Evolutionary conservation across 768 basidiomycete genomes (phyloP), one percentile per base, ranked within the genome.

Genomic region (Coprinopsis sp.): DNA sequence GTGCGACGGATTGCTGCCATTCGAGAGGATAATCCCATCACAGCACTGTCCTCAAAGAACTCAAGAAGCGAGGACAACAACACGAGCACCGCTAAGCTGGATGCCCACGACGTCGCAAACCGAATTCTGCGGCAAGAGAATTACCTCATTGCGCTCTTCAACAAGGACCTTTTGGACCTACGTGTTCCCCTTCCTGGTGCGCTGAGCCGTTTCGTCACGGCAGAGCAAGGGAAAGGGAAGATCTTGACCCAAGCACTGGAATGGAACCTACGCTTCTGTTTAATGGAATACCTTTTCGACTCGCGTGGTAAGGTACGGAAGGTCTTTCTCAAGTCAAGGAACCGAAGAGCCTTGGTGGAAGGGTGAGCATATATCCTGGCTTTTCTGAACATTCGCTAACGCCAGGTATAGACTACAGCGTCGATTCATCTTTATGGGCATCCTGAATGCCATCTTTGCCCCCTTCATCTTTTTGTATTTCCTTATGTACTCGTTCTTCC

Each of bases 71-170:
- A 72, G 1, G 48, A 49, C 42, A 78, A 81, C 53, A 77, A 84
- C 51, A 78, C 84, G 3, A 75, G 83, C 8, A 84, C 81, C 1
- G 89, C 91, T 37, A 90, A 90, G 61, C 79, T 99, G 6, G 96
- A 99, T 56, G 96, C 95, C 2, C 96, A 99, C 61, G 95, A 98
- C 65, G 82, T 98, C 44, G 95, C 95, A 3, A 98, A 97, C 62
- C 86, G 96, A 42, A 97, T 99, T 57, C 79, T 99, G 81, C 80
- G 96, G 25, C 91, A 97, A 63, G 96, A 98, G 61, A 99, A 99
- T 66, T 99, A 98, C 61, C 77, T 99, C 41, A 96, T 98, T 49
- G 93, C 96, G 0, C 66, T 99, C 16, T 96, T 99, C 66, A 99
- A 98, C 69, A 98, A 97, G 63, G 92, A 96, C 52, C 65, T 98